Conservation (phyloP, 306 rosid species). For the Arachis hypogaea region DNA sequence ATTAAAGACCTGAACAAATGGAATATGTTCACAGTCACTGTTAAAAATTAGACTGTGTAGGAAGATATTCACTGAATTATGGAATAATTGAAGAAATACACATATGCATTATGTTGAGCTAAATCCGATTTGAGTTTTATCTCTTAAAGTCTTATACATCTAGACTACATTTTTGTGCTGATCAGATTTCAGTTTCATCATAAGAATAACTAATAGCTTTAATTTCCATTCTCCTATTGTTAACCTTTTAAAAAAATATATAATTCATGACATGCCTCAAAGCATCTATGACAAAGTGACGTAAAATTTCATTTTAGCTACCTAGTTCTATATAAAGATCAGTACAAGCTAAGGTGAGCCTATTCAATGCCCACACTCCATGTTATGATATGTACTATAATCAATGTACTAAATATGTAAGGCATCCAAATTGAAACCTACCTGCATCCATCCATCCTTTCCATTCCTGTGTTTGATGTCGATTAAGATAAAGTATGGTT, state of each 20-base stretch:
- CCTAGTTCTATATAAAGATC: too few relatives aligned
- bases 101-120: not conserved
- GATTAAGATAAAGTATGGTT: conserved; percentile 85
- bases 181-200: conserved; percentile 18
- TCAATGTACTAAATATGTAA: conserved; percentile 6
- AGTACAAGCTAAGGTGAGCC: not conserved
- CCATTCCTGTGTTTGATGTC: conserved; percentile 99
- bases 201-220: conserved; percentile 27
- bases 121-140: conserved; percentile 8
- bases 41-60: conserved; percentile 19
- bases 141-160: conserved; percentile 26
- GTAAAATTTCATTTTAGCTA: too few relatives aligned
- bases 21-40: conserved; percentile 25
- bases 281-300: too few relatives aligned
- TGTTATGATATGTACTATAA: conserved; percentile 29
- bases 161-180: not conserved
- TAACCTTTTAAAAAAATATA: too few relatives aligned
- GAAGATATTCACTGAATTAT: conserved; percentile 23
- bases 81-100: conserved; percentile 22
- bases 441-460: conserved; percentile 99
- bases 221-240: conserved; percentile 18
- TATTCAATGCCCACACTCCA: too few relatives aligned
- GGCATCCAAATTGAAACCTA: conserved; percentile 46
- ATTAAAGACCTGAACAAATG: conserved; percentile 57
- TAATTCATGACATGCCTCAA: too few relatives aligned